Base-by-base conservation (phyloP, 352 stramenopile genomes). In the Saprolegnia parasitica region DNA sequence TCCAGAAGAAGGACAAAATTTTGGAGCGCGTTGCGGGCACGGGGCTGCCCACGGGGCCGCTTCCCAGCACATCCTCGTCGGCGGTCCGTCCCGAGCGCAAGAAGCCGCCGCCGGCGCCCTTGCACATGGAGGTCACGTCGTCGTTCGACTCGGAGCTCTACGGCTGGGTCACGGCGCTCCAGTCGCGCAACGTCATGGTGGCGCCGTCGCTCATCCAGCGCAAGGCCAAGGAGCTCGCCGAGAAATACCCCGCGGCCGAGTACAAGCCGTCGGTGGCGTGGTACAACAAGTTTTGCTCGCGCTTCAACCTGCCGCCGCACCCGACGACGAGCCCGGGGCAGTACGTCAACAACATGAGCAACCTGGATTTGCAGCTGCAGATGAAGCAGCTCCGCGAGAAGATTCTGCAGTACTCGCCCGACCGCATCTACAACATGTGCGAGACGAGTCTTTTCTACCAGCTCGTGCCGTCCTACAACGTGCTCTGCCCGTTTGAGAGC, bases 1-100 rank as follows among this genome's bases (percentile, higher is more conserved):
- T 91, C 76, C 85, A 95, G 73, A 93, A 93, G 74, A 90, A 95
- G 70, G 84, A 93, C 80, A 84, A 80, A 16, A 86, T 95, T 60
- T 82, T 86, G 72, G 84, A 90, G 50, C 87, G 87, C 63, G 58
- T 67, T 91, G 92, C 74, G 76, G 77, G 60, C 80, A n/a, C 42
- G 11, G 42, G 42, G 18, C 42, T 49, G 18, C 42, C 42, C 42
- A 49, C 42, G 42, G 42, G 42, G 11, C 89, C 71, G 83, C 83
- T 71, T 90, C 92, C 70, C 81, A 91, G 65, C 80, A 89, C 73
- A 93, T 91, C 72, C 83, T 83, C 70, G 84, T 92, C 81, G 16
- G 21, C 49, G 6, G 21, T 18, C 4, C 42, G 42, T n/a, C 42
- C 42, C 42, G 92, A 91, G 76, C 87, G 87, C 75, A 95, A 95